Evolutionary conservation across 257 asterid species (phyloP).

Genomic region (Solanum tarijense): DNA sequence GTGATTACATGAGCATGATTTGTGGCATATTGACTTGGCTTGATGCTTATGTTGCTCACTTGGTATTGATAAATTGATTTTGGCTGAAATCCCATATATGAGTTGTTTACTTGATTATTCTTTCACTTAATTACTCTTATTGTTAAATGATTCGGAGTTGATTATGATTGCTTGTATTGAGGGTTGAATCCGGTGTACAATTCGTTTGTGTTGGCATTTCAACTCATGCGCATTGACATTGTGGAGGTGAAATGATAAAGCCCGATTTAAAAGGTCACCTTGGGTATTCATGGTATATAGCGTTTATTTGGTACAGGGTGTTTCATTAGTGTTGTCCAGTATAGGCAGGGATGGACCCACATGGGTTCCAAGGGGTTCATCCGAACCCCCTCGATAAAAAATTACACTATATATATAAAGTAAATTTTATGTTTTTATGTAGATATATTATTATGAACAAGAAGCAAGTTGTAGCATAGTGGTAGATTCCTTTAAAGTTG

Average conservation of each 20-base stretch:
- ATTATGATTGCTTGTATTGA: background rate
- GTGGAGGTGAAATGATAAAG: background rate
- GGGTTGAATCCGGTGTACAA: background rate
- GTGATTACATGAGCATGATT: background rate
- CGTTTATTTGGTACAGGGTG: background rate
- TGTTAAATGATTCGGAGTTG: background rate
- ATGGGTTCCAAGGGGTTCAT: no score
- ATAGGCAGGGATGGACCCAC: background rate
- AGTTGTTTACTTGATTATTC: background rate
- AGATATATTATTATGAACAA: no score
- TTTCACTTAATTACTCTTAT: background rate
- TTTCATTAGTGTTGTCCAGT: background rate
- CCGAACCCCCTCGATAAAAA: no score
- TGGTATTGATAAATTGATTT: background rate
- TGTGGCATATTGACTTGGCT: background rate
- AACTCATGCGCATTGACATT: background rate
- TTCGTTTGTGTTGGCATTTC: background rate
- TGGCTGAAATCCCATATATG: background rate
- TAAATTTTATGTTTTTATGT: no score
- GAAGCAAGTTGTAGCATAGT: no score
- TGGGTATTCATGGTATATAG: background rate
- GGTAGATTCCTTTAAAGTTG: no score
- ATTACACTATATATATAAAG: no score
- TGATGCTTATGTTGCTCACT: background rate
- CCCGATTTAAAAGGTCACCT: background rate